These are phyloP conservation scores for Elaeis guineensis DNA, from an alignment of 176 grass and related monocot genomes.

Conservation along the genomic window DNA sequence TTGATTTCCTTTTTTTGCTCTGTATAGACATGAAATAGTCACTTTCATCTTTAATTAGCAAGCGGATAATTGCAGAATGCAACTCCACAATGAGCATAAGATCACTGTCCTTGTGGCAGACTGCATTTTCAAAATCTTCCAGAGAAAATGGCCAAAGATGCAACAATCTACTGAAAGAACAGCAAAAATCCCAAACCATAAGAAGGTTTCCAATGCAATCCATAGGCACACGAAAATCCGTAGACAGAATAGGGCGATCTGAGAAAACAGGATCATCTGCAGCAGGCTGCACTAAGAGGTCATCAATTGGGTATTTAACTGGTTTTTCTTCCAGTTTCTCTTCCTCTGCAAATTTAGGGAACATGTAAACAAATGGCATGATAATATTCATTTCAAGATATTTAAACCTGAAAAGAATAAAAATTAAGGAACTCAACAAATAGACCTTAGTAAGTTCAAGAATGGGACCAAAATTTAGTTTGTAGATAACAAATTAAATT, in stretches of 20 bases:
- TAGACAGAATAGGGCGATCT: slow-evolving; percentile 42
- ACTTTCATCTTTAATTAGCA: slow-evolving; percentile 60
- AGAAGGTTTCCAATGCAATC: slow-evolving; percentile 73
- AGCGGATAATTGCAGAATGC: slow-evolving; percentile 51
- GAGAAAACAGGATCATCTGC: slow-evolving; percentile 43
- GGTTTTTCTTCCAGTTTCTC: slow-evolving; percentile 9
- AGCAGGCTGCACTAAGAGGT: slow-evolving; percentile 46
- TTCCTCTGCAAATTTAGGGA: slow-evolving; percentile 28
- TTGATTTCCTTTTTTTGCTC: slow-evolving; percentile 48
- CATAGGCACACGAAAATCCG: slow-evolving; percentile 66
- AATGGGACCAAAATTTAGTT: neutral
- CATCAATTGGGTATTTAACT: slow-evolving; percentile 82
- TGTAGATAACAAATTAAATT: slow-evolving; percentile 10
- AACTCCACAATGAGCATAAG: slow-evolving; percentile 61
- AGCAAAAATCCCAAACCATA: slow-evolving; percentile 79
- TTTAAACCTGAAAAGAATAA: neutral
- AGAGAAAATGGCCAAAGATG: slow-evolving; percentile 70
- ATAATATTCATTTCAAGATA: neutral
- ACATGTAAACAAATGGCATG: too few species aligned
- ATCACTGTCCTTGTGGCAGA: slow-evolving; percentile 77
- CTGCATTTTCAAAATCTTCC: slow-evolving; percentile 78
- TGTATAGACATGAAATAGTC: slow-evolving; percentile 54
- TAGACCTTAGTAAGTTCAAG: neutral
- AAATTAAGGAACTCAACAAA: too few species aligned
- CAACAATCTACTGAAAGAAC: slow-evolving; percentile 57